Base-by-base conservation (phyloP, 352 stramenopile species). In the Pythium plurisporium region DNA sequence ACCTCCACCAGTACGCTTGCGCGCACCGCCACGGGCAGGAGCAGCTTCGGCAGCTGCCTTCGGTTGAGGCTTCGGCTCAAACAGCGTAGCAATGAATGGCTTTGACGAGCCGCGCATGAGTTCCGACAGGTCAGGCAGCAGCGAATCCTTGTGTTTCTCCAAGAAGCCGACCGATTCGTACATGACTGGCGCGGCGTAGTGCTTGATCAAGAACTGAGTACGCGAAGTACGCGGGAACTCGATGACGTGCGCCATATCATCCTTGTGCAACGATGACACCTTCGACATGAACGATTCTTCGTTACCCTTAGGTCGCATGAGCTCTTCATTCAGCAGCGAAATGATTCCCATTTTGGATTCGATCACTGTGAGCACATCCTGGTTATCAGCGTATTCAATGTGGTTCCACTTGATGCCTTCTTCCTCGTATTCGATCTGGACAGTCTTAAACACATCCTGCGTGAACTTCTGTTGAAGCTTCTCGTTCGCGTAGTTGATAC, bases 131-230 rank as follows among this genome's bases (percentile, higher is more conserved):
- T 98, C 94, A 47, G 96, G 95, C 27, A 96, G 88, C 43, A 98
- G 69, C 12, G 91, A 86, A 48, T 98, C 90, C 62, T 95, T 95
- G 76, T 98, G 97, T 63, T 98, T 98, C 49, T 98, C 93, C 8
- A 98, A 71, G 62, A 99, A 99, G 12, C 91, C 91, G 2, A 81
- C 61, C 22, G 91, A 87, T 60, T 94, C 77, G 77, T 99, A 99
- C 11, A 72, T 86, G 48, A 99, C 95, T 25, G 80, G 58, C 31
- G 82, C 94, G 17, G 95, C 95, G 64, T 98, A 98, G 65, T 98
- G 95, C 38, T 94, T 86, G 34, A 98, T 87, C 9, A 78, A 90
- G 58, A 98, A 98, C 31, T 94, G 76, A 12, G 76, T 89, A 22
- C 78, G 78, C 27, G 79, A 89, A 8, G 70, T 89, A 17, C 80